Evolutionary conservation across 2,329 filamentous ascomycete species (phyloP).

Genomic region (Daldinia sp.): DNA sequence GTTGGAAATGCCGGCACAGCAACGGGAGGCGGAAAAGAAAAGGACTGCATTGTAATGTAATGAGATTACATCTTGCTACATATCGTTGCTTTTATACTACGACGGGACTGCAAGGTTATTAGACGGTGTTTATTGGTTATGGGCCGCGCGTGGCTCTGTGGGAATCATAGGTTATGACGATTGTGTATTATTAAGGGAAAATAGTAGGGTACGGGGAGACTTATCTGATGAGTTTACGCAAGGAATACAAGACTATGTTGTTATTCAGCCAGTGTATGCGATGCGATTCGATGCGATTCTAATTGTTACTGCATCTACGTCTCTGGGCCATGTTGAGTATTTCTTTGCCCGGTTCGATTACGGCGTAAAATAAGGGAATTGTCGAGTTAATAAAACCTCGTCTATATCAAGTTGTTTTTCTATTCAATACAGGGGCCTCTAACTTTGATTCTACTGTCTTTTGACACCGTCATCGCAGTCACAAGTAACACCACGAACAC

Average conservation of each 20-base stretch:
- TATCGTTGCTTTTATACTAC: constrained; percentile 1
- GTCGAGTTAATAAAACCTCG: background rate
- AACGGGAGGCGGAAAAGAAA: constrained; percentile 43
- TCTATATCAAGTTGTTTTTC: background rate
- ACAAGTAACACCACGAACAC: constrained; percentile 10
- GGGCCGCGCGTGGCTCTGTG: background rate
- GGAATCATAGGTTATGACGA: constrained; percentile 18
- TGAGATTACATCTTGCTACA: background rate
- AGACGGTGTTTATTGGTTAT: constrained; percentile 24
- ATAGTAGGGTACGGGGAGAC: constrained; percentile 1
- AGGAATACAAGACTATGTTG: constrained; percentile 17
- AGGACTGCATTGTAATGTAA: constrained; percentile 51
- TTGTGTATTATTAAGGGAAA: constrained; percentile 28
- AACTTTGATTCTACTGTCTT: background rate
- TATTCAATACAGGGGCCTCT: background rate
- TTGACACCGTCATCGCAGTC: constrained; percentile 18
- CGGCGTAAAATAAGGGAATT: background rate
- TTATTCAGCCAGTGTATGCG: background rate
- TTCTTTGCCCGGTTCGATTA: background rate
- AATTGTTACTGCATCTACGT: background rate
- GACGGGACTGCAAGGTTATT: constrained; percentile 1
- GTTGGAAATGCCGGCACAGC: constrained; percentile 27
- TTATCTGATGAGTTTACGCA: constrained; percentile 22
- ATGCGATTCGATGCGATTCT: background rate
- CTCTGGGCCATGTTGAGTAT: background rate